A percentile compares a stretch with the other conserved stretches of the same genome.
Evolutionary conservation across 768 basidiomycete species (phyloP).

Genomic region (Cyclocybe aegerita): DNA sequence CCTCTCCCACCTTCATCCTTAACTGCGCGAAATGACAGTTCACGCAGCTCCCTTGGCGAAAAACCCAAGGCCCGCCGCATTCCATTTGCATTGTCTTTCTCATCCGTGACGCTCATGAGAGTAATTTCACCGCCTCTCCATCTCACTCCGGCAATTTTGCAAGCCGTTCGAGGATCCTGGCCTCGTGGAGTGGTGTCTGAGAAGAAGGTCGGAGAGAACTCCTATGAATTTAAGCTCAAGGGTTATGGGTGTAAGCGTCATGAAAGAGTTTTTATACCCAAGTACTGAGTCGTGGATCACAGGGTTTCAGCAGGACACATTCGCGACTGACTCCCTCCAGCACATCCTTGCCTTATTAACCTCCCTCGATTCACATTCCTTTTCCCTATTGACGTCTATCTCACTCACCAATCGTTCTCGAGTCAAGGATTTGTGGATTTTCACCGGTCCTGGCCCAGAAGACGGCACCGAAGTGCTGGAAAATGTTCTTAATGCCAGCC

Average conservation of each 20-base stretch:
- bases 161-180: conserved; percentile 76
- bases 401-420: conserved; percentile 72
- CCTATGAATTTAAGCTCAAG: conserved; percentile 80
- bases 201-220: conserved; percentile 69
- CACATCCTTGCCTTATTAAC: conserved; percentile 68
- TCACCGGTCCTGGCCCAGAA: conserved; percentile 52
- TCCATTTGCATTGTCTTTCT: conserved; percentile 74
- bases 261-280: background rate
- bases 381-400: conserved; percentile 66
- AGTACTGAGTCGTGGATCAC: conserved; percentile 1
- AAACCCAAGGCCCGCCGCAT: conserved; percentile 33
- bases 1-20: conserved; percentile 32
- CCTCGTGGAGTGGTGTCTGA: conserved; percentile 78
- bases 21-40: conserved; percentile 17
- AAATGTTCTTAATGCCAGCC: background rate
- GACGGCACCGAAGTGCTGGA: conserved; percentile 30
- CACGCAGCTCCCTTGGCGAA: conserved; percentile 22
- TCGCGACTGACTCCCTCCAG: conserved; percentile 68
- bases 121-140: conserved; percentile 77
- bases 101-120: conserved; percentile 64
- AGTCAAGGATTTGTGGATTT: conserved; percentile 78
- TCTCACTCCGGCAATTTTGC: conserved; percentile 77
- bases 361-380: conserved; percentile 67
- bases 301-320: conserved; percentile 82
- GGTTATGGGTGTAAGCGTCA: conserved; percentile 68